phyloP scores from a whole-genome alignment of 805 yeast genomes.

The Torulaspora maleeae region DNA sequence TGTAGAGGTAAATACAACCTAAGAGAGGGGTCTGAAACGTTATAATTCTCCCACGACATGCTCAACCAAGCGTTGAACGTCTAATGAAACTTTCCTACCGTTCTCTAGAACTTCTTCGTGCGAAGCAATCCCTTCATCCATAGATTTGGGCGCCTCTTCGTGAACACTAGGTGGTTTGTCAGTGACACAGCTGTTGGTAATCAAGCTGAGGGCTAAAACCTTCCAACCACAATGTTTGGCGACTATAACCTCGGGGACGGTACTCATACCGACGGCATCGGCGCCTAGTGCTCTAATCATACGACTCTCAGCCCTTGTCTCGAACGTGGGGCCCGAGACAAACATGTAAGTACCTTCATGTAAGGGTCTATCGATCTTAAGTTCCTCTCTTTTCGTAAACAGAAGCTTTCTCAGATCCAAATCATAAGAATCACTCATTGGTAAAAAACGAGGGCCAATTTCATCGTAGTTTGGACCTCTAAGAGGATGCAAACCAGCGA shows the following conservation, averaged over 20 bases:
- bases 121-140: conserved; percentile 74
- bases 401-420: conserved; percentile 61
- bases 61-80: conserved; percentile 67
- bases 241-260: conserved; percentile 91
- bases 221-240: conserved; percentile 84
- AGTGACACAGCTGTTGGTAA: conserved; percentile 77
- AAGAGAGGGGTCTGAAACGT: conserved; percentile 1
- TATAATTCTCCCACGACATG: conserved; percentile 47
- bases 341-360: conserved; percentile 85
- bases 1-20: conserved; percentile 7
- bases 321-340: conserved; percentile 93
- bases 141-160: conserved; percentile 47
- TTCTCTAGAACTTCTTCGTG: conserved; percentile 88
- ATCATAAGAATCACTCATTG: conserved; percentile 87
- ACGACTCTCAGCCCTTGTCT: conserved; percentile 87
- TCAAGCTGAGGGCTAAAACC: conserved; percentile 79
- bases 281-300: conserved; percentile 69
- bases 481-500: conserved; percentile 82
- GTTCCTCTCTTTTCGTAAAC: conserved; percentile 47
- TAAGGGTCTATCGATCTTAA: conserved; percentile 50
- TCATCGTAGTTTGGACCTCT: conserved; percentile 78
- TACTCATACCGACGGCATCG: conserved; percentile 96
- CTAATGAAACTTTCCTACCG: conserved; percentile 74
- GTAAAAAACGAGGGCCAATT: conserved; percentile 83
- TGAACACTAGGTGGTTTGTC: conserved; percentile 64